These are phyloP conservation scores for Fusarium foetens DNA, from an alignment of 2,329 filamentous ascomycete species.

Conservation along the genomic window DNA sequence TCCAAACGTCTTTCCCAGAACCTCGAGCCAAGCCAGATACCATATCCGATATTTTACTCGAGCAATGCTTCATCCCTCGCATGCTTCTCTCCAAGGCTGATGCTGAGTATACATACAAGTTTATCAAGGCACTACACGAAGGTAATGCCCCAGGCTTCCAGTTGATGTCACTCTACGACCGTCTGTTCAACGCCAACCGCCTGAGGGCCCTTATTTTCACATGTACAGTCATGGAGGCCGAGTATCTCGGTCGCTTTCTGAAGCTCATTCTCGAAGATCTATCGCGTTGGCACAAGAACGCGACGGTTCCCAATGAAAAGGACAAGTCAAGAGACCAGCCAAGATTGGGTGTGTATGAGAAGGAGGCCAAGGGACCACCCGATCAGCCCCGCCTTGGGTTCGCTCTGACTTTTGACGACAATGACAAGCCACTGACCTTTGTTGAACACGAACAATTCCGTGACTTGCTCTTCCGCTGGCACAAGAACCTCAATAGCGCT, in stretches of 20 bases:
- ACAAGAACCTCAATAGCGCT: constrained; percentile 81
- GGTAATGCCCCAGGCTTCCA: constrained; percentile 87
- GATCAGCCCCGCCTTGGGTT: constrained; percentile 77
- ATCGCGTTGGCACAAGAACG: constrained; percentile 83
- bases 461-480: constrained; percentile 88
- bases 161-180: constrained; percentile 83
- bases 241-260: constrained; percentile 92
- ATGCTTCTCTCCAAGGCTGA: constrained; percentile 85
- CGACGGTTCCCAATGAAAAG: constrained; percentile 59
- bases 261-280: constrained; percentile 84
- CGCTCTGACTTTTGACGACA: constrained; percentile 73
- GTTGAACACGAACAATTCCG: constrained; percentile 89
- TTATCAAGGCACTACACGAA: constrained; percentile 88
- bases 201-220: constrained; percentile 86
- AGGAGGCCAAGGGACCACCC: constrained; percentile 70
- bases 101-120: constrained; percentile 86
- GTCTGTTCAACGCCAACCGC: constrained; percentile 84
- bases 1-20: constrained; percentile 80
- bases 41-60: constrained; percentile 81
- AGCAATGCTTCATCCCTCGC: constrained; percentile 92
- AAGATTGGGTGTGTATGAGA: constrained; percentile 82
- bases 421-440: constrained; percentile 74
- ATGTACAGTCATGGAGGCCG: constrained; percentile 89
- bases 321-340: constrained; percentile 55
- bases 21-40: constrained; percentile 70